Evolutionary conservation across 1,284 basidiomycete genomes (phyloP), one percentile per base, ranked within the genome.

Genomic region (Cerioporus squamosus): DNA sequence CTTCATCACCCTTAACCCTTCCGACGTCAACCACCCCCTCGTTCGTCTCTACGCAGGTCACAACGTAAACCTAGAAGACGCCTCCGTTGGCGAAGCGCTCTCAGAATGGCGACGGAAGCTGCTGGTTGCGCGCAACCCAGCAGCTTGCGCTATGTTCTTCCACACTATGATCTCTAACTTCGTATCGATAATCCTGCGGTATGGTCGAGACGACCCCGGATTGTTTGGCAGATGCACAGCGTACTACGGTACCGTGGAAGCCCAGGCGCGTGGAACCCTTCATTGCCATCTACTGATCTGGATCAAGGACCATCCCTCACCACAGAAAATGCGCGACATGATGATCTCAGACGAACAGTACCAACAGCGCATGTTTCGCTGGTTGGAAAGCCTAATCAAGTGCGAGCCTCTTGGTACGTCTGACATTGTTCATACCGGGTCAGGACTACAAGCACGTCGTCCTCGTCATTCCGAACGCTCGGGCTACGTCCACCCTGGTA

Each of bases 201-300:
- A 47, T 43, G 57, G 47, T 2, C n/a, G 42, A 1, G 23, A 43
- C 0, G 38, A 44, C 12, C 38, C 9, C 5, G 63, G 61, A 1
- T 33, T 65, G 23, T 59, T 64, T 38, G 64, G 62, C 0, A 44
- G 29, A 7, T 53, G 52, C 39, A 48, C 45, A 2, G 60, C 51
- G 1, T 64, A 64, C 45, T 66, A 57, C 22, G 64, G 60, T 0
- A 64, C 59, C 1, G 64, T 66, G 4, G 63, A 66, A 44, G 50
- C 54, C 7, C 65, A 66, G 44, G 61, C 58, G 6, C 29, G 58
- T 20, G 59, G 62, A 2, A 57, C 55, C 1, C 26, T 66, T n/a
- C 65, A 66, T 31, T 63, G 60, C 18, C 61, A 66, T 29, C 59
- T 66, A 61, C 42, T 66, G 7, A 45, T 66, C 3, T 66, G 63